Percentiles rank a stretch among this genome's conserved stretches.
Evolutionary conservation across 2,329 filamentous ascomycete genomes (phyloP).

Genomic region (Monosporascus sp.): DNA sequence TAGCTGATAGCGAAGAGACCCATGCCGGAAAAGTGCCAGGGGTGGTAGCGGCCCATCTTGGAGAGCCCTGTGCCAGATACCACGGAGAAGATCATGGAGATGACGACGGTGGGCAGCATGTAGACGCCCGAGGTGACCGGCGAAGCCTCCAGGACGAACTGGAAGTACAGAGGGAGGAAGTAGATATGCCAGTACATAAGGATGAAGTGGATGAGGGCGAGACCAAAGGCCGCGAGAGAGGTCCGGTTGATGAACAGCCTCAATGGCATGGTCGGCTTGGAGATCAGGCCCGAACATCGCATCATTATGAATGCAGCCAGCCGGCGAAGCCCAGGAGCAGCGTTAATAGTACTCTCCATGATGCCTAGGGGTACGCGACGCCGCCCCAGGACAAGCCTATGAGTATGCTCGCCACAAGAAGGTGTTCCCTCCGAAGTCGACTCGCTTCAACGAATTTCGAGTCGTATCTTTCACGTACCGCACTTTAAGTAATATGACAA

Average conservation of each 20-base stretch:
- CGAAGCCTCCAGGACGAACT: conserved; percentile 24
- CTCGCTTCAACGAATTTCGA: conserved; percentile 9
- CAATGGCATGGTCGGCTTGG: conserved; percentile 30
- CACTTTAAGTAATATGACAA: conserved; percentile 22
- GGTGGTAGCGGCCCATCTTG: conserved; percentile 6
- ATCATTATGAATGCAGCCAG: background rate
- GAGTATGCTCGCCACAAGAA: conserved; percentile 27
- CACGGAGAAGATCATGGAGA: conserved; percentile 18
- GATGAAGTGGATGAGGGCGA: conserved; percentile 30
- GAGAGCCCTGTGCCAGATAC: conserved; percentile 17
- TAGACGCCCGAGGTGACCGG: conserved; percentile 19
- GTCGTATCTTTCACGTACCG: background rate
- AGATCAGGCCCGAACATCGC: background rate
- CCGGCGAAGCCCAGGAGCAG: background rate
- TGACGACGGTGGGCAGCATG: conserved; percentile 12
- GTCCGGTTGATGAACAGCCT: conserved; percentile 39
- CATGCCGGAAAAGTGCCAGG: conserved; percentile 13
- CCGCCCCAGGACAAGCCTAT: conserved; percentile 24
- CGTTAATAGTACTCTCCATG: background rate
- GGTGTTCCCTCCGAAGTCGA: conserved; percentile 30
- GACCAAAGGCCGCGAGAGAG: conserved; percentile 16
- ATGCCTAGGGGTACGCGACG: background rate
- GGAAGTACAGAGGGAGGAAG: conserved; percentile 37
- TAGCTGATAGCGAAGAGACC: conserved; percentile 25
- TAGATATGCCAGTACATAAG: conserved; percentile 27